Evolutionary conservation across 2,329 filamentous ascomycete species (phyloP).

Genomic region (Phialemoniopsis sp.): DNA sequence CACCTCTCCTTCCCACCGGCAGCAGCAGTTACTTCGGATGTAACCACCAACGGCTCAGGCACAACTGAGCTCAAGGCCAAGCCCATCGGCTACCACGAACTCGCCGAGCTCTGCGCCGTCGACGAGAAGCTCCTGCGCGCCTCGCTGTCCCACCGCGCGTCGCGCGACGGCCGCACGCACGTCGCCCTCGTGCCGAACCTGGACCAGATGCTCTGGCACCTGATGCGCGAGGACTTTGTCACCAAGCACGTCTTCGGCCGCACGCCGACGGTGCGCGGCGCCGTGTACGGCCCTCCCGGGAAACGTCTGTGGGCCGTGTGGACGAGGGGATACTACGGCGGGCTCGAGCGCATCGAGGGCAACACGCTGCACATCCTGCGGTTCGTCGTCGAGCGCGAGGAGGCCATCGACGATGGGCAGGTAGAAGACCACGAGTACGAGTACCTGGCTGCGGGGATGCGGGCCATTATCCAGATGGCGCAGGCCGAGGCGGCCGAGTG

Average conservation of each 20-base stretch:
- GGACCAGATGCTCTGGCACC: constrained; percentile 70
- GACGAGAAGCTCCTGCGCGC: constrained; percentile 61
- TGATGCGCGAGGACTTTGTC: constrained; percentile 78
- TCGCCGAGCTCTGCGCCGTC: constrained; percentile 56
- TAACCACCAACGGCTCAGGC: constrained; percentile 14
- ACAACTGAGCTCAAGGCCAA: constrained; percentile 18
- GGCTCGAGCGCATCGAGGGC: constrained; percentile 45
- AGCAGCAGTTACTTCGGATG: constrained; percentile 11
- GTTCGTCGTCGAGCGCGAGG: constrained; percentile 53
- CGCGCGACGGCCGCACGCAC: constrained; percentile 35
- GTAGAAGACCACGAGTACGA: constrained; percentile 26
- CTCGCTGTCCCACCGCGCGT: constrained; percentile 32
- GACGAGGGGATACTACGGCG: constrained; percentile 61
- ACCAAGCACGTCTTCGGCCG: constrained; percentile 55
- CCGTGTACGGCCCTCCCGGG: constrained; percentile 50
- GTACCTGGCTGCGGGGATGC: constrained; percentile 49
- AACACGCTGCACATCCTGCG: constrained; percentile 70
- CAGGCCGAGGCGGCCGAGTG: constrained; percentile 68
- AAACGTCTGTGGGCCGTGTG: constrained; percentile 71
- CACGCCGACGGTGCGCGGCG: constrained; percentile 63
- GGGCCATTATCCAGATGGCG: constrained; percentile 62
- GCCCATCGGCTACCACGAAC: constrained; percentile 53
- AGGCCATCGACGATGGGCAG: constrained; percentile 35
- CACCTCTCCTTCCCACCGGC: constrained; percentile 62
- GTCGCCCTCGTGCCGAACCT: constrained; percentile 67